These are phyloP conservation scores for Eleusine indica DNA, from an alignment of 176 grass and related monocot species.

Conservation along the genomic window DNA sequence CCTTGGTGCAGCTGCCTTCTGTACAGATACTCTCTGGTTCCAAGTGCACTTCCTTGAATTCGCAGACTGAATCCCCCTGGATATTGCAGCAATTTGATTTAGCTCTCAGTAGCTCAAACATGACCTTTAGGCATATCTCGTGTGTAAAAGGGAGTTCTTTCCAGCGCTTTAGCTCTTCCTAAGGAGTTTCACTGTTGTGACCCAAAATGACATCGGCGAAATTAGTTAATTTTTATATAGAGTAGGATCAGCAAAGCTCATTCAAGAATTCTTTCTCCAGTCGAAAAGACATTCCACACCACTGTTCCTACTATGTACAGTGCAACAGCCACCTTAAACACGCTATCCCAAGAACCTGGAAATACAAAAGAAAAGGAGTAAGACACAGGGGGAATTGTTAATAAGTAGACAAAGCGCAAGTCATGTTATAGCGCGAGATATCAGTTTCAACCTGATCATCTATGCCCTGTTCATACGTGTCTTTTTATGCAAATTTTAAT, in stretches of 20 bases:
- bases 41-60: constrained; percentile 14
- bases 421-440: background rate
- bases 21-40: constrained; percentile 4
- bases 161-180: constrained; percentile 9
- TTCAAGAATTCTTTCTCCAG: constrained; percentile 86
- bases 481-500: constrained; percentile 12
- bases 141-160: constrained; percentile 20
- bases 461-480: background rate
- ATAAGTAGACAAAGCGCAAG: background rate
- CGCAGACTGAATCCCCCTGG: background rate
- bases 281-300: constrained; percentile 93
- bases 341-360: constrained; percentile 94
- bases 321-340: constrained; percentile 82
- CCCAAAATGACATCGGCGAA: constrained; percentile 33
- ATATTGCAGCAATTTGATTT: constrained; percentile 5
- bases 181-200: constrained; percentile 2
- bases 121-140: constrained; percentile 28
- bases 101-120: constrained; percentile 1
- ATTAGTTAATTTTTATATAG: constrained; percentile 27
- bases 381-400: constrained; percentile 2
- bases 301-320: constrained; percentile 84
- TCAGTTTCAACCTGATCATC: background rate
- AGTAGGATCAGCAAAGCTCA: constrained; percentile 33
- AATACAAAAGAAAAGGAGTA: constrained; percentile 9
- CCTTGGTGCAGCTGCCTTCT: constrained; percentile 36